Evolutionary conservation across 345 rosid genomes (phyloP).

Genomic region (Citropsis articulata): DNA sequence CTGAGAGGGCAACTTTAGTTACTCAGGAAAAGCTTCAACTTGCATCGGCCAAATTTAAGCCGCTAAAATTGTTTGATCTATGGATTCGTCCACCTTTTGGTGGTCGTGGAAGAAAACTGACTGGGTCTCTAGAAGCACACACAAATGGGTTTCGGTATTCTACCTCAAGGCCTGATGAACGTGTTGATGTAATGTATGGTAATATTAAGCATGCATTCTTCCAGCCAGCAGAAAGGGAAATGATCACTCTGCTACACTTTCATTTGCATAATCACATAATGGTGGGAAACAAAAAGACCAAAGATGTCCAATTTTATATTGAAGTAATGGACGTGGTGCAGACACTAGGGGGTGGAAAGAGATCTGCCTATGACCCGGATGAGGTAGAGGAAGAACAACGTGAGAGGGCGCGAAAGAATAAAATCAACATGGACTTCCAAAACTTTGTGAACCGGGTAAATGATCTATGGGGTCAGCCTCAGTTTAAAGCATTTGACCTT

Average conservation of each 20-base stretch:
- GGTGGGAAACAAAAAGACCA: slow-evolving; percentile 59
- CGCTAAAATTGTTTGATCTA: slow-evolving; percentile 41
- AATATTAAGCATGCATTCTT: slow-evolving; percentile 53
- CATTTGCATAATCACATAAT: slow-evolving; percentile 57
- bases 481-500: slow-evolving; percentile 42
- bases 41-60: slow-evolving; percentile 37
- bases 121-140: slow-evolving; percentile 49
- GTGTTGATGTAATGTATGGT: slow-evolving; percentile 43
- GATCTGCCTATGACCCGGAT: slow-evolving; percentile 59
- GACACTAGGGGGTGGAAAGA: slow-evolving; percentile 48
- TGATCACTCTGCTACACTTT: slow-evolving; percentile 52
- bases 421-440: slow-evolving; percentile 43
- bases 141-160: slow-evolving; percentile 45
- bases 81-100: slow-evolving; percentile 56
- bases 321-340: slow-evolving; percentile 57
- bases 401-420: slow-evolving; percentile 45
- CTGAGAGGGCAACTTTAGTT: slow-evolving; percentile 57
- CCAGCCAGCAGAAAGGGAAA: slow-evolving; percentile 56
- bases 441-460: slow-evolving; percentile 48
- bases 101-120: slow-evolving; percentile 53
- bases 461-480: slow-evolving; percentile 53
- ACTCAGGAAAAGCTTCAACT: slow-evolving; percentile 49
- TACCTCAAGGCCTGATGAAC: slow-evolving; percentile 51
- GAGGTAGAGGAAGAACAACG: slow-evolving; percentile 62
- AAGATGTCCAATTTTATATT: slow-evolving; percentile 48